phyloP scores from a whole-genome alignment of 2,329 filamentous ascomycete genomes.

The Polytolypa hystricis region DNA sequence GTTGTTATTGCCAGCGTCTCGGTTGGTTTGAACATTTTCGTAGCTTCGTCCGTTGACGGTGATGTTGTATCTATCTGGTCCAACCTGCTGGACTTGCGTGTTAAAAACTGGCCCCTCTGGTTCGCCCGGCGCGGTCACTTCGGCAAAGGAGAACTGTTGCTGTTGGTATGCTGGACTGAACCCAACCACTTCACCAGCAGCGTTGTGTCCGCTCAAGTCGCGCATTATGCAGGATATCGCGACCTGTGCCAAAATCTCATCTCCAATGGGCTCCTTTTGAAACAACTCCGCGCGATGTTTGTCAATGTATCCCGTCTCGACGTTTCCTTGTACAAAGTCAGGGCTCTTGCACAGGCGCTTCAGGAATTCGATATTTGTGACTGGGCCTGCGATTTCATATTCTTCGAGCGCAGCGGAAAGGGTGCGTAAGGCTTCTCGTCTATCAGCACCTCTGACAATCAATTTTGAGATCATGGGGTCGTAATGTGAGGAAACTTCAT shows the following conservation, averaged over 20 bases:
- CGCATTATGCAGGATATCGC: conserved; percentile 61
- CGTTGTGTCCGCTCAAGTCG: conserved; percentile 24
- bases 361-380: conserved; percentile 94
- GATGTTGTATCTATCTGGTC: conserved; percentile 39
- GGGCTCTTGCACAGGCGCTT: conserved; percentile 73
- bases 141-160: conserved; percentile 48
- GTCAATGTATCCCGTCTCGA: conserved; percentile 93
- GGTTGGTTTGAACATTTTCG: conserved; percentile 37
- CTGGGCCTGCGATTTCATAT: conserved; percentile 85
- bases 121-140: conserved; percentile 35
- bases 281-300: conserved; percentile 79
- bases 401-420: conserved; percentile 68
- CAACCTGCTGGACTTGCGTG: conserved; percentile 43
- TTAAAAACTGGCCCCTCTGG: conserved; percentile 28
- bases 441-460: conserved; percentile 72
- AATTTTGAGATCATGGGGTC: conserved; percentile 99
- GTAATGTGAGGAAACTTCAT: conserved; percentile 87
- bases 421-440: conserved; percentile 72
- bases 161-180: conserved; percentile 55
- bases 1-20: conserved; percentile 23
- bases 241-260: conserved; percentile 76
- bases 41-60: conserved; percentile 30
- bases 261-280: conserved; percentile 45
- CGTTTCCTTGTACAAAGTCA: conserved; percentile 74
- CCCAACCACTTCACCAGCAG: conserved; percentile 32